Base-by-base conservation (phyloP, 2,329 filamentous ascomycete genomes). In the Dothidotthia symphoricarpi region DNA sequence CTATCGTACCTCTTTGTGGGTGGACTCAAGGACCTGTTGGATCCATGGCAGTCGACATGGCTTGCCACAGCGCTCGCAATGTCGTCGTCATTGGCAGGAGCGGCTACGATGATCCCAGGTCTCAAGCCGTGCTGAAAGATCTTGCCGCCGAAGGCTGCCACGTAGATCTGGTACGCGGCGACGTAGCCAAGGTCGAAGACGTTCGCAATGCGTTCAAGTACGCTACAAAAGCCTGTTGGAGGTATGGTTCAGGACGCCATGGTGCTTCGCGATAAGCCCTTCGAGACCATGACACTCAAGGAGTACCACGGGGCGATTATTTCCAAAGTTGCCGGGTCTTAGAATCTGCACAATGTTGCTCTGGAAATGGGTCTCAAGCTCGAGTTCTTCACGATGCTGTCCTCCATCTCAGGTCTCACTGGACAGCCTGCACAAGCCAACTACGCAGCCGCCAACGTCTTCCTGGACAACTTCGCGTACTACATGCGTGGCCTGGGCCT, bases 1-100 rank as follows among this genome's bases (percentile, higher is more conserved):
- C 41, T 39, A 3, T 33, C 42, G 5, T 56, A 54, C 31, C 22
- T 56, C n/a, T 34, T 56, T 12, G 31, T 45, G 15, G 45, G 51
- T 13, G 45, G 48, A 19, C 36, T 44, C 2, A 42, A 49, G 4
- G 51, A 47, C 11, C 24, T 55, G 9, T 52, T 24, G 40, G 53
- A 24, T 34, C 36, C 19, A 30, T 55, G 13, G 37, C 43, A 3
- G 34, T 34, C 14, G 43, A 41, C 31, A 41, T 56, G 28, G 39
- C 44, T 10, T 17, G 34, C 16, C 32, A 44, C 28, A 51, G 53
- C 2, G 53, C 51, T 7, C 42, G 43, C 16, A 35, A 43, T 24
- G 19, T 55, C 24, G 36, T 36, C 10, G 27, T 55, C 24, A 28
- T 51, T 4, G 45, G 43, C 5, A 27, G 39, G 6, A 39, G 29